These are phyloP conservation scores for Spongispora temasekensis DNA, from an alignment of 1,284 basidiomycete species.

Conservation along the genomic window DNA sequence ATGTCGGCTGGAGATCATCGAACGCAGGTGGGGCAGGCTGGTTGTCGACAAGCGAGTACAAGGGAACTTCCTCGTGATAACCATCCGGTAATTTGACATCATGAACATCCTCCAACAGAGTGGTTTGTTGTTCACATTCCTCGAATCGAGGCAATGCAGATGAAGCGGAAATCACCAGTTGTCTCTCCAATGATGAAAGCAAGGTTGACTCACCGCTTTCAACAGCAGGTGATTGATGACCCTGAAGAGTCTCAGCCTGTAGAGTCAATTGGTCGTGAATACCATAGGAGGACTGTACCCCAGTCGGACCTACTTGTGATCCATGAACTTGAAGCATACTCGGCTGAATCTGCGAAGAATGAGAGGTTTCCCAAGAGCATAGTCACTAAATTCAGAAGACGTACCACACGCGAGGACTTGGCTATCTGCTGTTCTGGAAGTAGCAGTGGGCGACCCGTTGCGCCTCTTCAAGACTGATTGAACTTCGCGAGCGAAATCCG, in stretches of 20 bases:
- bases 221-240: neutral
- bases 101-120: neutral
- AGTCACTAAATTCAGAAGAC: neutral
- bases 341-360: neutral
- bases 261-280: neutral
- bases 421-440: neutral
- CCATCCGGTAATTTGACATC: neutral
- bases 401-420: neutral
- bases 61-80: slow-evolving; percentile 22
- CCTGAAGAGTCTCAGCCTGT: neutral
- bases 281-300: neutral
- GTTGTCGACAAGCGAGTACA: slow-evolving; percentile 27
- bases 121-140: neutral
- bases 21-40: slow-evolving; percentile 29
- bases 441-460: neutral
- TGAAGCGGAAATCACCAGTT: neutral
- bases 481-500: slow-evolving; percentile 1
- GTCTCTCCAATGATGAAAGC: slow-evolving; percentile 2
- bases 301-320: neutral
- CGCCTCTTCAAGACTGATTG: slow-evolving; percentile 1
- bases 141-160: slow-evolving; percentile 8
- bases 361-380: neutral
- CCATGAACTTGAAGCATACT: neutral
- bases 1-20: slow-evolving; percentile 16
- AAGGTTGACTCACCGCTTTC: neutral